phyloP scores from a whole-genome alignment of 371 early-diverging fungal genomes.

The Mortierella sp. region DNA sequence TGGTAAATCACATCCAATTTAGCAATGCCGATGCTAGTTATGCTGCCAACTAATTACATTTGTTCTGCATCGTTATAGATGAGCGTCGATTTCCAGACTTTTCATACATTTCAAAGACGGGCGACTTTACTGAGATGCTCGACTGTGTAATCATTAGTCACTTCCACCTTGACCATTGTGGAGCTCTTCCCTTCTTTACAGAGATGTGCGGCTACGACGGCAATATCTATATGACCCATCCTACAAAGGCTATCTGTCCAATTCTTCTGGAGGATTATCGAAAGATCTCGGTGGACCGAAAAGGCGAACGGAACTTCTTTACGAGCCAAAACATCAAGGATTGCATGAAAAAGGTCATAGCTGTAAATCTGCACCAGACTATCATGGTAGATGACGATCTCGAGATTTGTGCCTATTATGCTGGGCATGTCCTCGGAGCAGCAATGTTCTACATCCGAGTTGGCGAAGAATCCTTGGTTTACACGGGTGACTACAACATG shows the following conservation, averaged over 20 bases:
- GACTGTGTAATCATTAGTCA: slow-evolving; percentile 96
- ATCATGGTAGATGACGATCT: slow-evolving; percentile 86
- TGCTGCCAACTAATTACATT: neutral
- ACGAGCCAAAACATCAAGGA: slow-evolving; percentile 86
- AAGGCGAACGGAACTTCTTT: slow-evolving; percentile 91
- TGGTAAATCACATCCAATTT: slow-evolving; percentile 56
- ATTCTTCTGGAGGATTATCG: slow-evolving; percentile 94
- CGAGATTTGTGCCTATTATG: slow-evolving; percentile 94
- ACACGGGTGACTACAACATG: slow-evolving; percentile 99
- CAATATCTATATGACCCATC: slow-evolving; percentile 97
- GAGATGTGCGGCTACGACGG: slow-evolving; percentile 96
- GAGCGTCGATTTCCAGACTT: slow-evolving; percentile 98
- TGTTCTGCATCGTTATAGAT: slow-evolving; percentile 58
- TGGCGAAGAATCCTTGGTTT: slow-evolving; percentile 88
- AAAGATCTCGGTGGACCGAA: slow-evolving; percentile 88
- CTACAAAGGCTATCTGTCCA: slow-evolving; percentile 95
- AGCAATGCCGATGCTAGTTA: neutral
- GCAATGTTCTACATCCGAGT: slow-evolving; percentile 94
- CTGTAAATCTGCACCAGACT: slow-evolving; percentile 92
- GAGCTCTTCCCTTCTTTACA: slow-evolving; percentile 96
- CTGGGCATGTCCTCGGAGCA: slow-evolving; percentile 99
- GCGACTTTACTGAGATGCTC: slow-evolving; percentile 85
- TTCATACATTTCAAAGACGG: slow-evolving; percentile 88
- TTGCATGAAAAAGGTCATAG: slow-evolving; percentile 92
- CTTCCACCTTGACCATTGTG: slow-evolving; percentile 98